A percentile compares a stretch with the other conserved stretches of the same genome.
Evolutionary conservation across 345 rosid genomes (phyloP).

Genomic region (sweet orange (Citrus sinensis)): DNA sequence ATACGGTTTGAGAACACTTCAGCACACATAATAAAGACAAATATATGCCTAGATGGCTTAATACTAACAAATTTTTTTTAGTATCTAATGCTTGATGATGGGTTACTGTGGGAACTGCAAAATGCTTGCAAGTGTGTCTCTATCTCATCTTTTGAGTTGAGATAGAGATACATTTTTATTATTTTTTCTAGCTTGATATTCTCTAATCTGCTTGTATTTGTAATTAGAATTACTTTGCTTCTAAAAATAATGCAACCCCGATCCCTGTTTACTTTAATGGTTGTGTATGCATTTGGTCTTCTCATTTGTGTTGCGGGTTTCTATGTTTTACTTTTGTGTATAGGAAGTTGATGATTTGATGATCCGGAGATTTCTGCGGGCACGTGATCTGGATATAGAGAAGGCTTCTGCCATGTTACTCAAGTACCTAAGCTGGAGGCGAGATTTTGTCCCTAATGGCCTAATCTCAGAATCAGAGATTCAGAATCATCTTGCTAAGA

Average conservation of each 20-base stretch:
- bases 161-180: neutral
- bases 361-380: conserved; percentile 80
- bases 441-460: conserved; percentile 54
- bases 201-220: neutral
- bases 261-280: neutral
- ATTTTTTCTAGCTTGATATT: neutral
- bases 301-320: neutral
- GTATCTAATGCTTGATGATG: neutral
- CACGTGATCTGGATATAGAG: conserved; percentile 84
- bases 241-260: neutral
- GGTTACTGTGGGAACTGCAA: neutral
- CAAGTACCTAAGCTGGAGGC: conserved; percentile 73
- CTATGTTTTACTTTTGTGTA: neutral
- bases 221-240: neutral
- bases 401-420: conserved; percentile 70
- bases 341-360: conserved; percentile 78
- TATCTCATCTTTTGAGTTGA: neutral
- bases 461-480: conserved; percentile 50
- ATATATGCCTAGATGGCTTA: neutral
- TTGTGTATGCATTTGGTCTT: neutral
- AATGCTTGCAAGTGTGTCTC: neutral
- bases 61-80: neutral
- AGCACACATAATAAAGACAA: neutral
- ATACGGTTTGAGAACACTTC: too few species aligned
- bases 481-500: conserved; percentile 54